phyloP scores from a whole-genome alignment of 441 rosid genomes.

The Lepidium campestre region DNA sequence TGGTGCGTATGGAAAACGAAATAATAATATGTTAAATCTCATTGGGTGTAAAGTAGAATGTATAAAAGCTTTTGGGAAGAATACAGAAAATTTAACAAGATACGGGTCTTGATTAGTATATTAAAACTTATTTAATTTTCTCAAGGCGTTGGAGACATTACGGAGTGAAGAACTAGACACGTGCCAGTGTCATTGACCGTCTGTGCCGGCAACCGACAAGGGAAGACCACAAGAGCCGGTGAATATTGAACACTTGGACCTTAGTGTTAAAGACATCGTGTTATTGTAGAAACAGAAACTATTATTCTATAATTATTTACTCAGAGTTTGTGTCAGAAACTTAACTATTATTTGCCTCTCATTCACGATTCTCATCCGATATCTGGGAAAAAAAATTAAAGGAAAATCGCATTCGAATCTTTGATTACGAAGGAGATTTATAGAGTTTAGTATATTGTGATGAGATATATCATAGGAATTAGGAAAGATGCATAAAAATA shows the following conservation, averaged over 20 bases:
- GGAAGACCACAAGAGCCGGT: slow-evolving; percentile 20
- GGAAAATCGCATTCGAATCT: background rate
- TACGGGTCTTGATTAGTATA: background rate
- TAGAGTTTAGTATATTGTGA: background rate
- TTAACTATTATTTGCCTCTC: slow-evolving; percentile 12
- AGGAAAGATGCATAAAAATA: background rate
- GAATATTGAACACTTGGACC: slow-evolving; percentile 29
- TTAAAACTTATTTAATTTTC: background rate
- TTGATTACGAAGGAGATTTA: background rate
- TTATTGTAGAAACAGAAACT: slow-evolving; percentile 16
- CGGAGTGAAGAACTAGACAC: slow-evolving; percentile 26
- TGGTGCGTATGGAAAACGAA: background rate
- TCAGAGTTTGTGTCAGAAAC: slow-evolving; percentile 26
- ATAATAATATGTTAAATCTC: background rate
- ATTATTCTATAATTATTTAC: background rate
- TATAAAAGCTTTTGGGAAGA: background rate
- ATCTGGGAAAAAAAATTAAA: background rate
- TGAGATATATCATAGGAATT: background rate
- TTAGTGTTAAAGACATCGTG: slow-evolving; percentile 10
- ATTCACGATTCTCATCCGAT: background rate
- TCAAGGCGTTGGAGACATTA: slow-evolving; percentile 16
- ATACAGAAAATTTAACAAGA: background rate
- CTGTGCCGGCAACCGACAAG: slow-evolving; percentile 41
- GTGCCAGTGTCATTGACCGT: slow-evolving; percentile 33
- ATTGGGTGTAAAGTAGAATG: background rate